These are phyloP conservation scores for Neurospora sp. DNA, from an alignment of 495 filamentous ascomycete genomes.

Conservation along the genomic window DNA sequence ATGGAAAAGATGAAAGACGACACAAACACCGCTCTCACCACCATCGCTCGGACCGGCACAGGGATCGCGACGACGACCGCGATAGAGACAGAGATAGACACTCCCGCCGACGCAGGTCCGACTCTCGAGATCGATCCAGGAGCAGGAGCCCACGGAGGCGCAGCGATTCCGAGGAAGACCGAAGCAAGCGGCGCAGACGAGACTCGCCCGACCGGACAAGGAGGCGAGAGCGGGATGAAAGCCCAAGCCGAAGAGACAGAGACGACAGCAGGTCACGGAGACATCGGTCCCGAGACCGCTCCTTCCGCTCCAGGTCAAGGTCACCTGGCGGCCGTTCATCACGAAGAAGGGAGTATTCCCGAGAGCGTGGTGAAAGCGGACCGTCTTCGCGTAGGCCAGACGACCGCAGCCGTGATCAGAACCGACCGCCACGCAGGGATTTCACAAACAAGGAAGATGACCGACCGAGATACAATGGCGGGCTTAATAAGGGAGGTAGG, in stretches of 20 bases:
- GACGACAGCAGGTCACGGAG: neutral
- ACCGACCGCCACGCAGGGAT: neutral
- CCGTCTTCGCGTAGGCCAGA: slow-evolving; percentile 2
- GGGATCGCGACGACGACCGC: neutral
- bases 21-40: slow-evolving; percentile 40
- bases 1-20: slow-evolving; percentile 34
- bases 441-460: neutral
- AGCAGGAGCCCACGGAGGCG: slow-evolving; percentile 10
- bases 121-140: slow-evolving; percentile 29
- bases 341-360: slow-evolving; percentile 12
- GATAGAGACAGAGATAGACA: slow-evolving; percentile 20
- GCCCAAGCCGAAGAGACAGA: neutral
- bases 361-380: slow-evolving; percentile 3
- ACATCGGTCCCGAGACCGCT: neutral
- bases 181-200: slow-evolving; percentile 21
- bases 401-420: slow-evolving; percentile 6
- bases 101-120: slow-evolving; percentile 27
- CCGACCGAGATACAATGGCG: neutral
- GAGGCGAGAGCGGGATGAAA: slow-evolving; percentile 2
- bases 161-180: slow-evolving; percentile 24
- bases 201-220: slow-evolving; percentile 20
- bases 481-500: slow-evolving; percentile 5
- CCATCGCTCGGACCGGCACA: slow-evolving; percentile 36
- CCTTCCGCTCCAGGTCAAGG: neutral
- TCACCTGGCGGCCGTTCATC: slow-evolving; percentile 19